These are phyloP conservation scores for Leptosphaerulina australis DNA, from an alignment of 2,329 filamentous ascomycete species.

Conservation along the genomic window DNA sequence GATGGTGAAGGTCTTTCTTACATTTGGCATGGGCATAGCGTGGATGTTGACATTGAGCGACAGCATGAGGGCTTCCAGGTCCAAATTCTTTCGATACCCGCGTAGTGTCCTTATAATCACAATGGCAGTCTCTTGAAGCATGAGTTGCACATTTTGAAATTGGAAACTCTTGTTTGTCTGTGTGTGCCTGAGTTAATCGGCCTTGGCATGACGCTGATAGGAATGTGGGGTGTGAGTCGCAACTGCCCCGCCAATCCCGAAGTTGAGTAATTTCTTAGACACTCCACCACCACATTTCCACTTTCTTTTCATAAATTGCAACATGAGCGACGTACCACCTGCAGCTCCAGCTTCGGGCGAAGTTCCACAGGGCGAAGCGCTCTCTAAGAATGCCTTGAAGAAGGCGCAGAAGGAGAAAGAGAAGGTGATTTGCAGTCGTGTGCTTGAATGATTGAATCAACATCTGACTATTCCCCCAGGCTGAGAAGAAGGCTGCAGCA, in stretches of 20 bases:
- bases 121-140: neutral
- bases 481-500: conserved; percentile 50
- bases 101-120: conserved; percentile 16
- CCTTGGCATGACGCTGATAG: conserved; percentile 27
- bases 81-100: conserved; percentile 15
- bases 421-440: conserved; percentile 35
- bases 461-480: conserved; percentile 28
- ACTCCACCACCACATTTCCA: conserved; percentile 4
- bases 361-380: conserved; percentile 30
- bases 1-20: conserved; percentile 4
- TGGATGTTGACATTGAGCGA: conserved; percentile 9
- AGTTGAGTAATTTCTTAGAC: conserved; percentile 7
- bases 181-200: conserved; percentile 7
- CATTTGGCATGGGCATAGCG: conserved; percentile 14
- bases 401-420: conserved; percentile 52
- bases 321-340: conserved; percentile 44
- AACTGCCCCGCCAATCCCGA: conserved; percentile 18
- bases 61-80: conserved; percentile 11
- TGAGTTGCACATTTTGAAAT: neutral
- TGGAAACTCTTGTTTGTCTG: neutral
- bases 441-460: neutral
- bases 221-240: conserved; percentile 25
- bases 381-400: conserved; percentile 52
- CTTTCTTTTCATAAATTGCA: conserved; percentile 14
- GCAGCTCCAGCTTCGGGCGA: conserved; percentile 31